Evolutionary conservation across 1,284 basidiomycete species (phyloP).

Genomic region (Fomitopsis palustris): DNA sequence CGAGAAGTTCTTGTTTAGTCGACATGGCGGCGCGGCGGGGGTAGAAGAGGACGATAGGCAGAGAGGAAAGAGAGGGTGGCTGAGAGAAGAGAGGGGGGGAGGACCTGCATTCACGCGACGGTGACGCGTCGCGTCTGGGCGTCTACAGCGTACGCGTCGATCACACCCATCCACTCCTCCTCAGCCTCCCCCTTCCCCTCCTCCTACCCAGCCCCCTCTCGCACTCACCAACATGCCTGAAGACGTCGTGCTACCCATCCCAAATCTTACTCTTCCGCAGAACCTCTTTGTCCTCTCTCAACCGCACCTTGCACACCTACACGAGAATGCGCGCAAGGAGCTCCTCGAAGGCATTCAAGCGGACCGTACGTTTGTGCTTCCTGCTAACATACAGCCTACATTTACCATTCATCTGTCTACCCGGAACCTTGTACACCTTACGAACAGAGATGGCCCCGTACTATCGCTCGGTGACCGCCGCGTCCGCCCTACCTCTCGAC

Average conservation of each 20-base stretch:
- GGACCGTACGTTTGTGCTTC: slow-evolving; percentile 65
- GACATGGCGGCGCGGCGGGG: slow-evolving; percentile 22
- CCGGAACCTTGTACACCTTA: not conserved
- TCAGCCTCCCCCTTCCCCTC: not conserved
- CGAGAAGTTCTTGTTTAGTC: slow-evolving; percentile 44
- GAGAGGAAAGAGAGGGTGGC: slow-evolving; percentile 12
- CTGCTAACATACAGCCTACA: not conserved
- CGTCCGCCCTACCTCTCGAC: slow-evolving; percentile 48
- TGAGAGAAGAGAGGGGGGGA: slow-evolving; percentile 10
- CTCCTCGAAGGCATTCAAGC: slow-evolving; percentile 78
- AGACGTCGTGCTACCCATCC: slow-evolving; percentile 80
- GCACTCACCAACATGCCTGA: slow-evolving; percentile 61
- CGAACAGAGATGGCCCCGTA: slow-evolving; percentile 83
- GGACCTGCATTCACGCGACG: slow-evolving; percentile 15
- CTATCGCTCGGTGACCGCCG: slow-evolving; percentile 54
- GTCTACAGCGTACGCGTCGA: slow-evolving; percentile 20
- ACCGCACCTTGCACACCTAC: slow-evolving; percentile 56
- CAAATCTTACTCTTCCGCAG: slow-evolving; percentile 80
- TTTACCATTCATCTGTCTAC: not conserved
- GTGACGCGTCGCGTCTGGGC: slow-evolving; percentile 44
- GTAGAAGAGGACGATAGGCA: slow-evolving; percentile 10
- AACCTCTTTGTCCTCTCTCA: slow-evolving; percentile 73
- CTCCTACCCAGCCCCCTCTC: slow-evolving; percentile 1
- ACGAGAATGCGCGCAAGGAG: slow-evolving; percentile 61
- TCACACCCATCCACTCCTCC: not conserved